A percentile compares a stretch with the other conserved stretches of the same genome.
These are phyloP conservation scores for Abrus precatorius DNA, from an alignment of 306 rosid genomes.

Conservation along the genomic window DNA sequence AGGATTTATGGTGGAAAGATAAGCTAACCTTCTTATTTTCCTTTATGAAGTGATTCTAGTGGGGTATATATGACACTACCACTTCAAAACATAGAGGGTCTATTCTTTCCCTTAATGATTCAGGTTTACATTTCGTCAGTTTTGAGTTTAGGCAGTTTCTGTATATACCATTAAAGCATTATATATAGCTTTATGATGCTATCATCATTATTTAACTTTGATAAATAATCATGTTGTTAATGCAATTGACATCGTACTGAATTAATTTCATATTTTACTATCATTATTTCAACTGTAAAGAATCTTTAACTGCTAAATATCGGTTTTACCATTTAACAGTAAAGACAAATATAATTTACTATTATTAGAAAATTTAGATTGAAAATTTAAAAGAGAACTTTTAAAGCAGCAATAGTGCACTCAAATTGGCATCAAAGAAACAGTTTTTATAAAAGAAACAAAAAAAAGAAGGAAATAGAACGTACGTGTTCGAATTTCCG, in stretches of 20 bases:
- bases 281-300: too few species aligned
- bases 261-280: neutral
- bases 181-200: neutral
- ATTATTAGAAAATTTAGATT: too few species aligned
- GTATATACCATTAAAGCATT: conserved; percentile 3
- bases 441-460: too few species aligned
- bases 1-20: conserved; percentile 45
- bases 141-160: conserved; percentile 16
- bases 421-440: too few species aligned
- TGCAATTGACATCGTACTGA: conserved; percentile 9
- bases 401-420: too few species aligned
- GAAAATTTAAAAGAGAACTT: too few species aligned
- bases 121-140: conserved; percentile 41
- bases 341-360: too few species aligned
- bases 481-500: too few species aligned
- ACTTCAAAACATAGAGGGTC: conserved; percentile 55
- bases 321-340: too few species aligned
- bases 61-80: conserved; percentile 55
- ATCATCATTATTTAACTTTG: neutral
- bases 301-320: too few species aligned
- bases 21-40: conserved; percentile 44
- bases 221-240: neutral
- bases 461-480: too few species aligned
- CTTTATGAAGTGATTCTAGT: conserved; percentile 57
- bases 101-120: conserved; percentile 62